These are phyloP conservation scores for Plasmodium relictum DNA, from an alignment of 169 alveolate genomes.

Conservation along the genomic window DNA sequence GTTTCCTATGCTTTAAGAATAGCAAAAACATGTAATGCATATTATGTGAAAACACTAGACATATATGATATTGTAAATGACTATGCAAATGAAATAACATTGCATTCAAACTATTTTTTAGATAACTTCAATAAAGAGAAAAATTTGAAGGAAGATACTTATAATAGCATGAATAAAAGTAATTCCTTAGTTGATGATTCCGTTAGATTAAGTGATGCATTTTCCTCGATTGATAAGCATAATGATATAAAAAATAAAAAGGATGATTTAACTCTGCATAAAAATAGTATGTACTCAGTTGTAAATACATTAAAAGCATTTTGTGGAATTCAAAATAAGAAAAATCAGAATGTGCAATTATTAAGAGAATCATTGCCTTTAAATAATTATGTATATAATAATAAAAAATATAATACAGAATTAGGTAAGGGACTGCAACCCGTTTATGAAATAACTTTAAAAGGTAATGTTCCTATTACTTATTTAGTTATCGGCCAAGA, in stretches of 20 bases:
- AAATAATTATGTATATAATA: slow-evolving; percentile 52
- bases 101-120: background rate
- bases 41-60: slow-evolving; percentile 49
- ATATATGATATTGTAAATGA: slow-evolving; percentile 64
- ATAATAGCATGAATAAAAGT: background rate
- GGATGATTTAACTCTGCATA: background rate
- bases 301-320: slow-evolving; percentile 50
- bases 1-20: slow-evolving; percentile 46
- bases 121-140: background rate
- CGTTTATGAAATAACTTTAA: slow-evolving; percentile 33
- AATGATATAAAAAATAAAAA: background rate
- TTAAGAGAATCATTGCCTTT: slow-evolving; percentile 47
- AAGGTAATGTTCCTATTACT: slow-evolving; percentile 76
- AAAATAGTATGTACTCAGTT: slow-evolving; percentile 28
- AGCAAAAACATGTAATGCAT: slow-evolving; percentile 62
- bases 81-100: slow-evolving; percentile 1
- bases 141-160: background rate
- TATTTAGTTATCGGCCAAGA: slow-evolving; percentile 89
- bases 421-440: slow-evolving; percentile 70
- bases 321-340: slow-evolving; percentile 27
- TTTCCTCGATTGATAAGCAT: background rate
- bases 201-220: background rate
- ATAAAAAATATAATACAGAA: slow-evolving; percentile 45
- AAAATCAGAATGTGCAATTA: slow-evolving; percentile 13
- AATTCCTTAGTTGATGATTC: background rate